Evolutionary conservation across 2,329 filamentous ascomycete genomes (phyloP).

Genomic region (Cladosporium sphaerospermum): DNA sequence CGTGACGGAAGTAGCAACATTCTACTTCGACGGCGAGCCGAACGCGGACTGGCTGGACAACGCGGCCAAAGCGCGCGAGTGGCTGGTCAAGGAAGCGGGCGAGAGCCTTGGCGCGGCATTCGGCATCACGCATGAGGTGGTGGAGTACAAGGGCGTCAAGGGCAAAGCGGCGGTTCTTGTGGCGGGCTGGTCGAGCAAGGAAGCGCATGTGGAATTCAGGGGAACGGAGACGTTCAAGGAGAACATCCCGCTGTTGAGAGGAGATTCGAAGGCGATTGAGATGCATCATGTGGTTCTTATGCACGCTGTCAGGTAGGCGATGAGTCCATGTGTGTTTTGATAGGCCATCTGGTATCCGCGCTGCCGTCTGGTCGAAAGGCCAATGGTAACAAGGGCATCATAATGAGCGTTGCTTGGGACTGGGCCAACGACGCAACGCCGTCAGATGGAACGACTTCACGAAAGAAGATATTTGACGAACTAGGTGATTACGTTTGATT

Average conservation of each 20-base stretch:
- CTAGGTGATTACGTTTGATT: no score
- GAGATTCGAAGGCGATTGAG: constrained; percentile 37
- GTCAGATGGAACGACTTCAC: no score
- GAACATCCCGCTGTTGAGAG: constrained; percentile 37
- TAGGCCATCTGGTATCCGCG: no score
- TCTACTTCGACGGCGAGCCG: constrained; percentile 37
- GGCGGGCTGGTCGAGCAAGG: constrained; percentile 48
- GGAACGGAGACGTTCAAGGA: constrained; percentile 41
- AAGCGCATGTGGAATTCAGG: constrained; percentile 43
- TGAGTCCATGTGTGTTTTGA: no score
- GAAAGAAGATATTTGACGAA: no score
- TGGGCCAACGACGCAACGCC: no score
- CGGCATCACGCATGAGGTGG: constrained; percentile 24
- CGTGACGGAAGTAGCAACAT: constrained; percentile 44
- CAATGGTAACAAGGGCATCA: no score
- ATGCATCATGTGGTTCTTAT: constrained; percentile 42
- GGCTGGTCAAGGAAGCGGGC: constrained; percentile 24
- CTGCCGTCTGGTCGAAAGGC: no score
- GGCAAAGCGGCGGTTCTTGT: constrained; percentile 39
- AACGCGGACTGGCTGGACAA: constrained; percentile 29
- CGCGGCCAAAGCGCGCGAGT: constrained; percentile 22
- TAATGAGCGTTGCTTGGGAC: no score
- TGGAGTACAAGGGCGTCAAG: constrained; percentile 29
- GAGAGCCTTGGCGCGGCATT: constrained; percentile 19
- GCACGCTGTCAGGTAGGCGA: constrained; percentile 17